Percentiles rank a stretch among this genome's conserved stretches.
These are phyloP conservation scores for Clathrus columnatus DNA, from an alignment of 768 basidiomycete genomes.

Conservation along the genomic window DNA sequence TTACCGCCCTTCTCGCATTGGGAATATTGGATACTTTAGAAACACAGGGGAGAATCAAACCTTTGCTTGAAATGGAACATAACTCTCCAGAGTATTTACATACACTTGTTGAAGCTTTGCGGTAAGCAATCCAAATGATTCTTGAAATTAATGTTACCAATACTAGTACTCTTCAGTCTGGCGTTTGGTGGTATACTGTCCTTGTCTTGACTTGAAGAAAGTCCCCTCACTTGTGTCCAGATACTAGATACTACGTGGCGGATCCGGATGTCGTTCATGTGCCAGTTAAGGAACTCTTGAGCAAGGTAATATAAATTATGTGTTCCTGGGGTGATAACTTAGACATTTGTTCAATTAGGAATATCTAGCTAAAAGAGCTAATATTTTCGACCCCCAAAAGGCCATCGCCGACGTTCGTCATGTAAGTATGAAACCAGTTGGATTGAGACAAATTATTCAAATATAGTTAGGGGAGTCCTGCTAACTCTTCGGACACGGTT, in stretches of 20 bases:
- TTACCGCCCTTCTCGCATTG: constrained; percentile 86
- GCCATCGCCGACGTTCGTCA: constrained; percentile 59
- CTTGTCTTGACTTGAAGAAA: not conserved
- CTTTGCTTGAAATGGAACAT: constrained; percentile 76
- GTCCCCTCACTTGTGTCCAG: constrained; percentile 27
- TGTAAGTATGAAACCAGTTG: constrained; percentile 30
- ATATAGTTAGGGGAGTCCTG: constrained; percentile 60
- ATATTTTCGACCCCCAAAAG: constrained; percentile 62
- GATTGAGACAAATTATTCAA: constrained; percentile 4
- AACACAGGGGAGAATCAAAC: constrained; percentile 55
- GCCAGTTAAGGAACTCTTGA: constrained; percentile 75
- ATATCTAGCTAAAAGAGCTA: constrained; percentile 74
- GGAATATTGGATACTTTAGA: constrained; percentile 89
- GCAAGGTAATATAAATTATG: constrained; percentile 45
- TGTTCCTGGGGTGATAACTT: too few relatives aligned
- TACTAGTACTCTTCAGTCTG: constrained; percentile 20
- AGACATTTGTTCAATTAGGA: constrained; percentile 47
- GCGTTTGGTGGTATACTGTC: constrained; percentile 58
- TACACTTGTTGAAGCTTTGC: constrained; percentile 72
- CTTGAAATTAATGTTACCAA: constrained; percentile 35
- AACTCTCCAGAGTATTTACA: constrained; percentile 90
- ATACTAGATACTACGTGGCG: constrained; percentile 84
- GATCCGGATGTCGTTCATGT: constrained; percentile 76
- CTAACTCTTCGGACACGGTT: constrained; percentile 85
- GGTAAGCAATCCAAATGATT: constrained; percentile 36